Evolutionary conservation across 202 grass and related monocot species (phyloP).

Genomic region (Schoenoplectus tabernaemontani): DNA sequence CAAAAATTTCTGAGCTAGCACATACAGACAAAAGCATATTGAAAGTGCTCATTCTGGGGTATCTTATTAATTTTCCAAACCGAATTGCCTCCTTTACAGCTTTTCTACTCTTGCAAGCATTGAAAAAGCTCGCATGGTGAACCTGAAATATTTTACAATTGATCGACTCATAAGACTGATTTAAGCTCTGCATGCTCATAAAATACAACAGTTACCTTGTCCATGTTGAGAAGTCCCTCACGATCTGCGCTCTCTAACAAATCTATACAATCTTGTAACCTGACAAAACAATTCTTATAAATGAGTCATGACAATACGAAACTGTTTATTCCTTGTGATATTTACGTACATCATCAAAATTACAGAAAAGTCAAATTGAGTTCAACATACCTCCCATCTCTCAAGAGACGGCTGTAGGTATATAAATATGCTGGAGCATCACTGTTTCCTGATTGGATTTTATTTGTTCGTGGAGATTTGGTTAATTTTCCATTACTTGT

Average conservation of each 20-base stretch:
- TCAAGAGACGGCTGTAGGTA: conserved; percentile 65
- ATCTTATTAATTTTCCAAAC: conserved; percentile 67
- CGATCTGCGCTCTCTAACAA: conserved; percentile 58
- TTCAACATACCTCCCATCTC: conserved; percentile 56
- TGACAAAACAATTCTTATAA: conserved; percentile 23
- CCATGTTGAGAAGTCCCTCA: conserved; percentile 63
- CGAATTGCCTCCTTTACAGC: conserved; percentile 65
- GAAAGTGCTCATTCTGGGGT: conserved; percentile 91
- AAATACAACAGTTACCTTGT: conserved; percentile 46
- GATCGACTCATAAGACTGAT: neutral
- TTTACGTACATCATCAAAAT: neutral
- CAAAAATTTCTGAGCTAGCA: conserved; percentile 78
- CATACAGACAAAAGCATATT: conserved; percentile 99
- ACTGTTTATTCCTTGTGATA: neutral
- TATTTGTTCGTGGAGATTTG: conserved; percentile 30
- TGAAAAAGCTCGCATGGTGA: conserved; percentile 87
- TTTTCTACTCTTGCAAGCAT: conserved; percentile 69
- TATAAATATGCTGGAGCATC: conserved; percentile 45
- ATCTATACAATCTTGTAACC: conserved; percentile 66
- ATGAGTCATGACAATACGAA: conserved; percentile 19
- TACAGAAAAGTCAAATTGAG: neutral
- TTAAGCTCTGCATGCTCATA: neutral
- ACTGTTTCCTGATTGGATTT: conserved; percentile 31
- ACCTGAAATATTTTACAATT: conserved; percentile 41
- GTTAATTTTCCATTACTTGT: conserved; percentile 39